Conservation (phyloP, 805 yeast species). For the Candida namnaoensis region DNA sequence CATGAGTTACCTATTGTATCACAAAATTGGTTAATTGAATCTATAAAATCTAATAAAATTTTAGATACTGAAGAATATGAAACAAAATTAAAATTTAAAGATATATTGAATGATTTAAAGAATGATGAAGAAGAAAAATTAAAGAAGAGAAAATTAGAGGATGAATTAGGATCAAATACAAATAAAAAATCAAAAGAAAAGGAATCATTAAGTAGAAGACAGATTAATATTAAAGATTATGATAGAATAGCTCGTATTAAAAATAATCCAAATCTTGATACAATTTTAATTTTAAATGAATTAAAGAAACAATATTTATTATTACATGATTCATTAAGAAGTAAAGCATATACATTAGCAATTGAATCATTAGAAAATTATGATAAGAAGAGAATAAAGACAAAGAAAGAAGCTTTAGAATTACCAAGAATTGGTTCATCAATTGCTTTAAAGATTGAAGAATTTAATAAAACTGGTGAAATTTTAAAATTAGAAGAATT, state of each 20-base stretch:
- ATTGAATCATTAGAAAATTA: constrained; percentile 25
- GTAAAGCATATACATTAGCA: constrained; percentile 35
- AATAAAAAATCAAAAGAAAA: constrained; percentile 3
- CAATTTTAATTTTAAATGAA: constrained; percentile 9
- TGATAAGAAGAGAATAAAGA: constrained; percentile 19
- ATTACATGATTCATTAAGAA: constrained; percentile 28
- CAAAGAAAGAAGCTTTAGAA: constrained; percentile 27
- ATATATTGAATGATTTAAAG: too few relatives aligned
- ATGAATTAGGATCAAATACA: neutral
- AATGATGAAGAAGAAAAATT: constrained; percentile 1
- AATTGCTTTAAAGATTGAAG: constrained; percentile 36
- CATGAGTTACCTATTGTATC: constrained; percentile 2
- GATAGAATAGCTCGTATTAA: neutral
- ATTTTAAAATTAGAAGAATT: constrained; percentile 13
- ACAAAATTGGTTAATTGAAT: constrained; percentile 15
- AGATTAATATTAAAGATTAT: neutral
- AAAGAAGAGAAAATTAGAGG: constrained; percentile 1
- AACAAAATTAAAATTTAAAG: neutral
- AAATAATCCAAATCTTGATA: constrained; percentile 13
- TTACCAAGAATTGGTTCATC: constrained; percentile 32
- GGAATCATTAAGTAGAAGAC: neutral
- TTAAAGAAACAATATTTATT: constrained; percentile 13
- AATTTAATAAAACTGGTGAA: constrained; percentile 29
- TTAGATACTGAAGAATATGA: constrained; percentile 2
- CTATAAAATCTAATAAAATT: constrained; percentile 5